phyloP scores from a whole-genome alignment of 148 eudicot genomes.

The Rhododendron griersonianum region DNA sequence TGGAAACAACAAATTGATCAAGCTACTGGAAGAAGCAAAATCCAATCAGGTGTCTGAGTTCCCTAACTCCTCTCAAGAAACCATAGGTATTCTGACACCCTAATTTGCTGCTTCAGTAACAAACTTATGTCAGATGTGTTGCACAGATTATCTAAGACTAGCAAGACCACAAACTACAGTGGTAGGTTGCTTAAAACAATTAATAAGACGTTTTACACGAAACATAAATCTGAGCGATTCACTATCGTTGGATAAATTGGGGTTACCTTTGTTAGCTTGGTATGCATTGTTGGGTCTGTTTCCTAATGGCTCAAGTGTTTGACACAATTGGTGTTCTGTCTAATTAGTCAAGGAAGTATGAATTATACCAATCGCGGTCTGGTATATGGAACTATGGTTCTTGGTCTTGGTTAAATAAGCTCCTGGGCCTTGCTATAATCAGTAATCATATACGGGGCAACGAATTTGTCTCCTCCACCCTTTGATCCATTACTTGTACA shows the following conservation, averaged over 20 bases:
- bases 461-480: neutral
- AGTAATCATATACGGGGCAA: neutral
- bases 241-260: neutral
- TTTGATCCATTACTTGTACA: neutral
- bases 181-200: neutral
- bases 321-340: neutral
- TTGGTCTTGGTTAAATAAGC: neutral
- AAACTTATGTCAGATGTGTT: neutral
- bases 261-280: neutral
- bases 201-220: neutral
- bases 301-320: neutral
- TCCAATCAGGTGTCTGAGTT: slow-evolving; percentile 38
- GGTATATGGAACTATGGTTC: neutral
- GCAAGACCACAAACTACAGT: neutral
- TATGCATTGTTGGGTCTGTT: neutral
- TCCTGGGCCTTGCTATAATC: neutral
- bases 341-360: neutral
- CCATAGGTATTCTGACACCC: slow-evolving; percentile 38
- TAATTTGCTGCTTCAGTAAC: neutral
- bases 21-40: slow-evolving; percentile 66
- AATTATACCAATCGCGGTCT: neutral
- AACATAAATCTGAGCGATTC: neutral
- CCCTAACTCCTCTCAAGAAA: slow-evolving; percentile 25
- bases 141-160: neutral
- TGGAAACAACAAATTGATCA: slow-evolving; percentile 59